Conservation (phyloP, 495 filamentous ascomycete genomes). For the Pyrenula massariospora region DNA sequence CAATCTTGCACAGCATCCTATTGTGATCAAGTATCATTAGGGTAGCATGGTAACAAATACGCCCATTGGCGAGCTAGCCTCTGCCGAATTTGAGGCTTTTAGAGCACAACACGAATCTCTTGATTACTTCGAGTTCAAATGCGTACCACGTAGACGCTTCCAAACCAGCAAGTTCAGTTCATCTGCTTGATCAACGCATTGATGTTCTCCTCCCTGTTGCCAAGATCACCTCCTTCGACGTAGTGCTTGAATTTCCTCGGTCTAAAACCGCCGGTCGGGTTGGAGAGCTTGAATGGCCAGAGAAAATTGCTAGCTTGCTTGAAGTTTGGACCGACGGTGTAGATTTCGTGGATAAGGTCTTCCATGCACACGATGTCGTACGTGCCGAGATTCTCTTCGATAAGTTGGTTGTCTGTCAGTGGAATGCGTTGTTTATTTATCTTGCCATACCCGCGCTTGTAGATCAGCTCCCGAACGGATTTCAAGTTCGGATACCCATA, state of each 20-base stretch:
- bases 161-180: slow-evolving; percentile 92
- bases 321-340: slow-evolving; percentile 97
- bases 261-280: slow-evolving; percentile 92
- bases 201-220: slow-evolving; percentile 98
- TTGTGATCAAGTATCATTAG: too few species aligned
- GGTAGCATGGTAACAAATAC: too few species aligned
- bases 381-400: slow-evolving; percentile 92
- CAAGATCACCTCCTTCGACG: slow-evolving; percentile 95
- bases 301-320: slow-evolving; percentile 99
- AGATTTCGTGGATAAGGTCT: slow-evolving; percentile 99
- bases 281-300: slow-evolving; percentile 99
- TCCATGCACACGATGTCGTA: slow-evolving; percentile 99
- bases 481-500: slow-evolving; percentile 99
- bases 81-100: too few species aligned
- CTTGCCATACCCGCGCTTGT: slow-evolving; percentile 99
- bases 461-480: slow-evolving; percentile 95
- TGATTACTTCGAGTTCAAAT: too few species aligned
- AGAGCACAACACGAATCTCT: too few species aligned
- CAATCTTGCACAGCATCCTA: too few species aligned
- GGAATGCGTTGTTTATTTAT: slow-evolving; percentile 90
- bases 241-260: slow-evolving; percentile 98
- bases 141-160: too few species aligned
- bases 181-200: slow-evolving; percentile 93
- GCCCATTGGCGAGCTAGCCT: too few species aligned
- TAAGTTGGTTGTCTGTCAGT: slow-evolving; percentile 93